Evolutionary conservation across 495 filamentous ascomycete genomes (phyloP).

Genomic region (Daldinia concentrica): DNA sequence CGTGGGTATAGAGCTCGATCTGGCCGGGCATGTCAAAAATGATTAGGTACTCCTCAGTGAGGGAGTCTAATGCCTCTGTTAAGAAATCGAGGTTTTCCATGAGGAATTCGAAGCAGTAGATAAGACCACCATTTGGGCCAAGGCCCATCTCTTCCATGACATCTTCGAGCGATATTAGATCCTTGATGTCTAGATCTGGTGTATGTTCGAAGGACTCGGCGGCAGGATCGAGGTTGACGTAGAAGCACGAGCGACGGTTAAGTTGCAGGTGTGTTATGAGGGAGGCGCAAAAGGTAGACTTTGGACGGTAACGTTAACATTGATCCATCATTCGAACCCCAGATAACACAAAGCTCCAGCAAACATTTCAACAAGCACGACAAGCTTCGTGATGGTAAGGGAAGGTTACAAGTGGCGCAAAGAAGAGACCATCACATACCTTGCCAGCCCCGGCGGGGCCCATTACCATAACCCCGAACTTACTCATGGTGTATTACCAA

Average conservation of each 20-base stretch:
- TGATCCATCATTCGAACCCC: not conserved
- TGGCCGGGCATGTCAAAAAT: constrained; percentile 99
- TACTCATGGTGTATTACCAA: constrained; percentile 72
- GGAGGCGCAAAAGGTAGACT: constrained; percentile 94
- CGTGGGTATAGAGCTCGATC: constrained; percentile 98
- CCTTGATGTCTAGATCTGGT: constrained; percentile 96
- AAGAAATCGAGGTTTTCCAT: constrained; percentile 97
- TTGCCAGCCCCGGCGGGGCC: constrained; percentile 91
- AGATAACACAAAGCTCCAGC: not conserved
- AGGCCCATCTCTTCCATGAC: constrained; percentile 97
- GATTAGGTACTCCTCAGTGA: constrained; percentile 94
- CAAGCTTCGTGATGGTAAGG: not conserved
- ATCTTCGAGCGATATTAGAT: constrained; percentile 94
- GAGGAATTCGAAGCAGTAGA: constrained; percentile 97
- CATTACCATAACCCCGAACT: constrained; percentile 94
- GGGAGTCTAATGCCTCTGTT: constrained; percentile 81
- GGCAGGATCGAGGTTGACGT: constrained; percentile 97
- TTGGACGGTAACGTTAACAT: constrained; percentile 17
- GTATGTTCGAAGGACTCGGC: constrained; percentile 91
- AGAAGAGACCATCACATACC: constrained; percentile 53
- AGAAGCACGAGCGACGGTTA: constrained; percentile 87
- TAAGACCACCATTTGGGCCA: constrained; percentile 93
- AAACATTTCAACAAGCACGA: not conserved
- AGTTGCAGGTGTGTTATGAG: constrained; percentile 91
- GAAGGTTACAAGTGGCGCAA: not conserved